Evolutionary conservation across 176 grass and related monocot genomes (phyloP), one percentile per base, ranked within the genome.

Genomic region (Echinochloa phyllopogon): DNA sequence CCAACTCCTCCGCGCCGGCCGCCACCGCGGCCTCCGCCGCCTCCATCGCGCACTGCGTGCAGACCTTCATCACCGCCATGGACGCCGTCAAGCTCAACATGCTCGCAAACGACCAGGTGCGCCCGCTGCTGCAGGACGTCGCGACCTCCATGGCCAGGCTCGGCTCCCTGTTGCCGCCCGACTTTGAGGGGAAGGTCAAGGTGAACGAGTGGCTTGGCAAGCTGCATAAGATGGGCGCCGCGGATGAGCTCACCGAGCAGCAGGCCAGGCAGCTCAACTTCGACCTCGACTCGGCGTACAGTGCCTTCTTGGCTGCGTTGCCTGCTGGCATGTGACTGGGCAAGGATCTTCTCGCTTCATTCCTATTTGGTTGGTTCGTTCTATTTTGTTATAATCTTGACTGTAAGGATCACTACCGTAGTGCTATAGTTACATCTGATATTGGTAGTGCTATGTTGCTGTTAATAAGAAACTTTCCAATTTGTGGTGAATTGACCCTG

Each of bases 61-160:
- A 98, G 87, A 87, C 87, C 79, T 98, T 98, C 76, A 98, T 98
- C 74, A 98, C 93, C 65, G 93, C 93, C 51, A 98, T 95, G 96
- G 96, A 98, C 29, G 90, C 96, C 14, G 82, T 95, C 68, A 98
- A 98, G 84, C 96, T 95, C 69, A 98, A 98, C 37, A 98, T 98
- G 96, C 86, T 98, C 7, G 96, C 93, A 55, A 94, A 94, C 72
- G 93, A 98, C 65, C 95, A 98, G 95, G 93, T 98, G 45, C 93
- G 94, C 76, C 96, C 93, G 16, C 83, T 98, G 17, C 87, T 98
- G 21, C 92, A 94, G 37, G 96, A 98, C 25, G 87, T 98, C n/a
- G 92, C 93, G 3, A 88, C 91, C 14, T 94, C 96, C 21, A 91
- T 98, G 85, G 86, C 82, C 6, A 95, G 90, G 80, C 86, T 98